A percentile compares a stretch with the other conserved stretches of the same genome.
These are phyloP conservation scores for Acanthamoeba quina DNA, from an alignment of 208 protist genomes.

Conservation along the genomic window DNA sequence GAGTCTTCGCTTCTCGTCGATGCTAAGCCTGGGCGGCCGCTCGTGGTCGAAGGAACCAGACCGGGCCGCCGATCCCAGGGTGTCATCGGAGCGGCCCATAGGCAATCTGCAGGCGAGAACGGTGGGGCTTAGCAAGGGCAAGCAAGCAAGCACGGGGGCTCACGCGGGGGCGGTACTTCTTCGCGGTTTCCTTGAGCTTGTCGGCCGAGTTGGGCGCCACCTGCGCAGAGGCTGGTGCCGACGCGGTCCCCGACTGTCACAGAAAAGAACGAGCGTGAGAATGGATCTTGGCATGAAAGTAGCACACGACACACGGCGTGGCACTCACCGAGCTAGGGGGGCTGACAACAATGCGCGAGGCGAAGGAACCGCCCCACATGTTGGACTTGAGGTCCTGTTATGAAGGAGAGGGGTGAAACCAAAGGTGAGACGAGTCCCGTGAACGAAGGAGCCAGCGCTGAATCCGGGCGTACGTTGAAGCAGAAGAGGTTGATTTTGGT, in stretches of 20 bases:
- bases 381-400: slow-evolving; percentile 23
- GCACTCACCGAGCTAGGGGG: not conserved
- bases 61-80: not conserved
- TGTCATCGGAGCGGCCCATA: not conserved
- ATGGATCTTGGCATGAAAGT: too few species aligned
- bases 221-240: not conserved
- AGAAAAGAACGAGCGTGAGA: not conserved
- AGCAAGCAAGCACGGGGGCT: not conserved
- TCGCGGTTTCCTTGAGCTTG: not conserved
- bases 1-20: not conserved
- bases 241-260: not conserved
- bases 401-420: not conserved
- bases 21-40: not conserved
- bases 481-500: slow-evolving; percentile 59
- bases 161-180: not conserved
- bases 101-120: not conserved
- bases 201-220: not conserved
- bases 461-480: not conserved
- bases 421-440: not conserved
- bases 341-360: not conserved
- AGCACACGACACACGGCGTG: too few species aligned
- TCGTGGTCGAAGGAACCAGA: slow-evolving; percentile 2
- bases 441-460: not conserved
- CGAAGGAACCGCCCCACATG: slow-evolving; percentile 25
- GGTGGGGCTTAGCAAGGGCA: not conserved